These are phyloP conservation scores for Trichoderma aggressivum DNA, from an alignment of 2,329 filamentous ascomycete species.

Conservation along the genomic window DNA sequence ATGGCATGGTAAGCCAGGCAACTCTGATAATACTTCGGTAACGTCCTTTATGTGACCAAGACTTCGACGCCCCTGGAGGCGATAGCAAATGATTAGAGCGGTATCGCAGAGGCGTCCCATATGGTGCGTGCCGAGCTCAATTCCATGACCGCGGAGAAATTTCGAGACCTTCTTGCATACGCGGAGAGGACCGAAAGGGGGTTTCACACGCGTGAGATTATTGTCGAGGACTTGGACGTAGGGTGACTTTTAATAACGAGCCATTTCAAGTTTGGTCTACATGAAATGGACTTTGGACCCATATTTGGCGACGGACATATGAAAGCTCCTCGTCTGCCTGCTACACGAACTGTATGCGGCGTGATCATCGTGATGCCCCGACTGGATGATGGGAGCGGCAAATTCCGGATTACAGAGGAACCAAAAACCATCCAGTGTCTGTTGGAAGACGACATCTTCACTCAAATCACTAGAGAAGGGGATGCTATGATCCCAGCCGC, in stretches of 20 bases:
- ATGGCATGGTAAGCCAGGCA: not conserved
- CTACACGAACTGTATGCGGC: not conserved
- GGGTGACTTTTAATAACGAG: not conserved
- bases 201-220: not conserved
- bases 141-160: not conserved
- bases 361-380: not conserved
- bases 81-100: not conserved
- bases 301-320: not conserved
- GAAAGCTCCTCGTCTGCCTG: not conserved
- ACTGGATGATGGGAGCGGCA: not conserved
- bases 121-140: not conserved
- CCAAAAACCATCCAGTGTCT: not conserved
- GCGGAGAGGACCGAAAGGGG: not conserved
- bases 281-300: not conserved
- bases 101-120: not conserved
- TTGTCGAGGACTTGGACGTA: not conserved
- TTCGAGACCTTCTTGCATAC: not conserved
- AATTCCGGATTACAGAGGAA: not conserved
- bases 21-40: not conserved
- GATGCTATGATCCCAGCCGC: not conserved
- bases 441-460: not conserved
- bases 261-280: not conserved
- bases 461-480: not conserved
- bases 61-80: not conserved
- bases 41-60: not conserved